These are phyloP conservation scores for Brassica balearica DNA, from an alignment of 441 rosid genomes.

Conservation along the genomic window DNA sequence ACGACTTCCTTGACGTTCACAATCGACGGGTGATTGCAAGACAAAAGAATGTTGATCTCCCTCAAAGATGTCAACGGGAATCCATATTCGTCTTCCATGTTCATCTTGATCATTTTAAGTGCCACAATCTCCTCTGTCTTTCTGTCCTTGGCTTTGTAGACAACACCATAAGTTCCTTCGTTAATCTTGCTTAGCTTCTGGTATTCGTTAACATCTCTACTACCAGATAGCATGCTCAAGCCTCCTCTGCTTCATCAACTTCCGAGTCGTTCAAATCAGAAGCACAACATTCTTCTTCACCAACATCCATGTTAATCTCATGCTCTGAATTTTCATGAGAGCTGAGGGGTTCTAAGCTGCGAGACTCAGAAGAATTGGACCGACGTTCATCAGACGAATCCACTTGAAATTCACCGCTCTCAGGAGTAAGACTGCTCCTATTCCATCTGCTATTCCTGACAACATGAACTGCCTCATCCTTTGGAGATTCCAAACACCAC, in stretches of 20 bases:
- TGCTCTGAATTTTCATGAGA: constrained; percentile 40
- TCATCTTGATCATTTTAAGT: constrained; percentile 85
- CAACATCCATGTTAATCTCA: constrained; percentile 39
- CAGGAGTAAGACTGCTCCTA: constrained; percentile 47
- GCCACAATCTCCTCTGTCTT: constrained; percentile 80
- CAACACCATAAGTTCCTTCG: constrained; percentile 94
- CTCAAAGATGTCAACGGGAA: constrained; percentile 80
- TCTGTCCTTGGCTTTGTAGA: constrained; percentile 82
- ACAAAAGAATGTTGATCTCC: constrained; percentile 82
- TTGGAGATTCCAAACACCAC: constrained; percentile 69
- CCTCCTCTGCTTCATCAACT: constrained; percentile 51
- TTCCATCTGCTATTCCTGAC: constrained; percentile 43
- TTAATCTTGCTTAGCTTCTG: constrained; percentile 75
- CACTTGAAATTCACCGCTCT: constrained; percentile 49
- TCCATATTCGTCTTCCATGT: constrained; percentile 59
- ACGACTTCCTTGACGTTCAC: constrained; percentile 86
- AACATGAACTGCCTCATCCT: constrained; percentile 36
- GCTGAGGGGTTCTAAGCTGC: constrained; percentile 32
- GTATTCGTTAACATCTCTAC: constrained; percentile 75
- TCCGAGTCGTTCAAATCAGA: constrained; percentile 52
- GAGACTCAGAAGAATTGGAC: constrained; percentile 38
- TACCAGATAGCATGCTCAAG: constrained; percentile 64
- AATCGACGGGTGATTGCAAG: constrained; percentile 72
- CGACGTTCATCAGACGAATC: constrained; percentile 38
- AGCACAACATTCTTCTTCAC: constrained; percentile 45